Evolutionary conservation across 495 filamentous ascomycete genomes (phyloP).

Genomic region (Amniculicola lignicola): DNA sequence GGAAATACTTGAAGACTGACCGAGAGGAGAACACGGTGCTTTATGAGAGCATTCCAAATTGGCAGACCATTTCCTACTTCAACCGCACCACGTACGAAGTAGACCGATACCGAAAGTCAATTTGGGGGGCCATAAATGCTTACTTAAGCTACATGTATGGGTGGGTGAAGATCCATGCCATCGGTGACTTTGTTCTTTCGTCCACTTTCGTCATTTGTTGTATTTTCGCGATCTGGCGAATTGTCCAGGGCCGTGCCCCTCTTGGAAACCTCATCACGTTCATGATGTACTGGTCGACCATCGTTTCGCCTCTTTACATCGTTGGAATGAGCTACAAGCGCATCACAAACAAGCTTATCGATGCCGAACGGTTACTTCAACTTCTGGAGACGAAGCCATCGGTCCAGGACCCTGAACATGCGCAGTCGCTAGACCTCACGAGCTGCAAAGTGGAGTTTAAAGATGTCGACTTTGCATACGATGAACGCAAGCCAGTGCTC

Average conservation of each 20-base stretch:
- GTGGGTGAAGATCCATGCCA: conserved; percentile 40
- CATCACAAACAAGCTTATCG: conserved; percentile 63
- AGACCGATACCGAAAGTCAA: conserved; percentile 51
- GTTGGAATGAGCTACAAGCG: conserved; percentile 56
- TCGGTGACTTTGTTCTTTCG: conserved; percentile 60
- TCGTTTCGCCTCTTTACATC: conserved; percentile 57
- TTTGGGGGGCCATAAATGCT: conserved; percentile 32
- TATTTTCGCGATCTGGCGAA: conserved; percentile 67
- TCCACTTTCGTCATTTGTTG: conserved; percentile 61
- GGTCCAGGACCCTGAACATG: conserved; percentile 14
- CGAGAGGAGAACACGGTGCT: conserved; percentile 60
- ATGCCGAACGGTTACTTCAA: conserved; percentile 69
- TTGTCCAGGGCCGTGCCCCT: conserved; percentile 52
- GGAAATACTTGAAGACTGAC: conserved; percentile 38
- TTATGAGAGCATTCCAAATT: conserved; percentile 63
- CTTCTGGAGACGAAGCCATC: conserved; percentile 61
- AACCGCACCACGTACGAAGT: conserved; percentile 67
- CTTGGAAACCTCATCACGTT: conserved; percentile 72
- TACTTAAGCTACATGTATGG: conserved; percentile 37
- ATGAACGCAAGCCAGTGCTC: conserved; percentile 20
- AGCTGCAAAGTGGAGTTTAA: conserved; percentile 25
- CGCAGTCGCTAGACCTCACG: conserved; percentile 5
- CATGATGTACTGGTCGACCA: conserved; percentile 62
- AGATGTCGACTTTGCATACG: conserved; percentile 32
- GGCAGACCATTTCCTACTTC: conserved; percentile 71